Percentiles rank a stretch among this genome's conserved stretches.
These are phyloP conservation scores for Cladophialophora exuberans DNA, from an alignment of 2,329 filamentous ascomycete genomes.

Conservation along the genomic window DNA sequence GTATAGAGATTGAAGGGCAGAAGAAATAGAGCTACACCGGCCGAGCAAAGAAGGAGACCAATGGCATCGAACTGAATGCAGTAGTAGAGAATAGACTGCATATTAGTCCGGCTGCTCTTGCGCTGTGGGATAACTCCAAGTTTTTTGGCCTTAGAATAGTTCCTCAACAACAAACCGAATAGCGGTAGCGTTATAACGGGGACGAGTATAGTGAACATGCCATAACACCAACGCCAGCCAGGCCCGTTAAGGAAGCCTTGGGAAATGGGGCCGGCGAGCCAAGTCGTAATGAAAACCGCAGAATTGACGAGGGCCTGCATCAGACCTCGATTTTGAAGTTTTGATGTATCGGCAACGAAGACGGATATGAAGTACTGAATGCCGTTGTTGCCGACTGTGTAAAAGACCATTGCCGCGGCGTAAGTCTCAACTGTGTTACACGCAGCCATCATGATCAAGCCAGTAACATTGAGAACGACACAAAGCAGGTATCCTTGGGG, in stretches of 20 bases:
- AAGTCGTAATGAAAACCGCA: constrained; percentile 35
- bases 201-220: constrained; percentile 31
- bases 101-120: constrained; percentile 43
- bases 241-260: constrained; percentile 22
- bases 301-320: constrained; percentile 35
- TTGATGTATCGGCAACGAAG: constrained; percentile 40
- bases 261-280: constrained; percentile 28
- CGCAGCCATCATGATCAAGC: constrained; percentile 63
- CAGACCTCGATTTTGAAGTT: constrained; percentile 25
- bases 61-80: constrained; percentile 63
- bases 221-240: constrained; percentile 34
- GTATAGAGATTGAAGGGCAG: constrained; percentile 63
- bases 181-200: constrained; percentile 20
- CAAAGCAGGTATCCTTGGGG: constrained; percentile 57
- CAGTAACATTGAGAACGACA: constrained; percentile 44
- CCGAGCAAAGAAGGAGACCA: constrained; percentile 63
- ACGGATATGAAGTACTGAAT: constrained; percentile 34
- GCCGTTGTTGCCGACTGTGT: constrained; percentile 31
- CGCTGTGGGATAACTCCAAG: constrained; percentile 55
- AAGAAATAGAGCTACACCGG: constrained; percentile 64
- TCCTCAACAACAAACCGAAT: constrained; percentile 57
- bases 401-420: constrained; percentile 62
- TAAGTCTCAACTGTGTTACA: constrained; percentile 63
- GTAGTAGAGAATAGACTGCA: constrained; percentile 55
- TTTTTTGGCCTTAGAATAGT: constrained; percentile 63